phyloP scores from a whole-genome alignment of 345 rosid genomes.

The Euphorbia peplus region DNA sequence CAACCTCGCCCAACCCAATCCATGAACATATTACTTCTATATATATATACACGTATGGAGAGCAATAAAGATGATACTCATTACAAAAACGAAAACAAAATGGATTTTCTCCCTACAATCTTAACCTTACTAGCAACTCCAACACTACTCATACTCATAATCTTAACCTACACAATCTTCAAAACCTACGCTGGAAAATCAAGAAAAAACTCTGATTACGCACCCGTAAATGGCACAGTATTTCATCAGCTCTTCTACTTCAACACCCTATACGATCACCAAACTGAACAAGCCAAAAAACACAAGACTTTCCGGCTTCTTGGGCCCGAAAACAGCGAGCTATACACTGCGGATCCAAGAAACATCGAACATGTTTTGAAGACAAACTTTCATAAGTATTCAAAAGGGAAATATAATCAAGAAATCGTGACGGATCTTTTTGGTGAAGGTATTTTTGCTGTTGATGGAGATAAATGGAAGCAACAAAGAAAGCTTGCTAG shows the following conservation, averaged over 20 bases:
- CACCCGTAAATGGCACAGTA: constrained; percentile 57
- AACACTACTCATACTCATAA: constrained; percentile 20
- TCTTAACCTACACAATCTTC: constrained; percentile 22
- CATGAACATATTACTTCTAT: no score
- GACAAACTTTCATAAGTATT: constrained; percentile 47
- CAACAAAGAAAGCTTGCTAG: constrained; percentile 82
- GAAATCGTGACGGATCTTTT: constrained; percentile 42
- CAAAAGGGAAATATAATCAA: constrained; percentile 39
- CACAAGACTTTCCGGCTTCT: constrained; percentile 57
- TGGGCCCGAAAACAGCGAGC: constrained; percentile 33
- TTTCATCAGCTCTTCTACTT: constrained; percentile 42
- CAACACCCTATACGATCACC: constrained; percentile 52
- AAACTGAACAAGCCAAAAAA: constrained; percentile 39
- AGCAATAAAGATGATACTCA: neutral
- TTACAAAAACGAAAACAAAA: neutral
- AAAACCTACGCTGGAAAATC: constrained; percentile 50
- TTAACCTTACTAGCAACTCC: constrained; percentile 19
- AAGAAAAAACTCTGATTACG: constrained; percentile 33
- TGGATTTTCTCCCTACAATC: constrained; percentile 30
- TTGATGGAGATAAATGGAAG: constrained; percentile 77
- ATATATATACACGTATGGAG: neutral
- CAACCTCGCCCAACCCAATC: no score
- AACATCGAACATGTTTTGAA: constrained; percentile 66
- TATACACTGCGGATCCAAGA: constrained; percentile 52
- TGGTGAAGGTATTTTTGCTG: constrained; percentile 78